Base-by-base conservation (phyloP, 2,329 filamentous ascomycete genomes). In the Neonectria ditissima region DNA sequence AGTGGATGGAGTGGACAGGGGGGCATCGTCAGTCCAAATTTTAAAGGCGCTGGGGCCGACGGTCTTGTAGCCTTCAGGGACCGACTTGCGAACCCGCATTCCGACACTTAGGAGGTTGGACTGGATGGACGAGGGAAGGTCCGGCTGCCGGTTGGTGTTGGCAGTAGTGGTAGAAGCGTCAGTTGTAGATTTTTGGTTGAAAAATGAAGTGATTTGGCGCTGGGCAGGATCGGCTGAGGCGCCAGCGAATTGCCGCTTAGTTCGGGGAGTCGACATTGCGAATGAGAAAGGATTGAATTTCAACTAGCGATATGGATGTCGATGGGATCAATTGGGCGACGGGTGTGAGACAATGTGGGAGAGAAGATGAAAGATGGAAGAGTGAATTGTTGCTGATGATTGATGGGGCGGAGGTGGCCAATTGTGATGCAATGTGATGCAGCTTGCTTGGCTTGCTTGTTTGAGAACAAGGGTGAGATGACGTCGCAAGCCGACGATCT, bases 31-130 rank as follows among this genome's bases (percentile, higher is more conserved):
- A 14, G 78, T 80, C 79, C 85, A 88, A 22, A 89, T 79, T 50
- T 83, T 80, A 74, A 87, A 88, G 52, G 74, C 78, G 69, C 80
- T 82, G 65, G 83, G 80, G 55, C 75, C 72, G 67, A 76, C 78
- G 2, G 92, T 97, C 82, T 97, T 97, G 85, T 97, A 97, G 63
- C 95, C 95, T 77, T 97, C 94, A 1, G 93, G 91, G 8, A 98
- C 92, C 11, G 92, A 92, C 81, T 98, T 98, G 76, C 95, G 91
- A 54, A 98, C 87, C 24, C 95, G 91, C 94, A 97, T 97, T 73
- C 95, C 95, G 68, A 98, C 95, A 73, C 87, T 92, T 44, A 97
- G 84, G n/a, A 98, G 89, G 66, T 92, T 92, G 37, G 94, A 86
- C 79, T 97, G 93, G 32, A 97, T 84, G 8, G 83, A 83, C 24